A percentile compares a stretch with the other conserved stretches of the same genome.
Conservation (phyloP, 2,329 filamentous ascomycete genomes). For the Emericellopsis cladophorae region DNA sequence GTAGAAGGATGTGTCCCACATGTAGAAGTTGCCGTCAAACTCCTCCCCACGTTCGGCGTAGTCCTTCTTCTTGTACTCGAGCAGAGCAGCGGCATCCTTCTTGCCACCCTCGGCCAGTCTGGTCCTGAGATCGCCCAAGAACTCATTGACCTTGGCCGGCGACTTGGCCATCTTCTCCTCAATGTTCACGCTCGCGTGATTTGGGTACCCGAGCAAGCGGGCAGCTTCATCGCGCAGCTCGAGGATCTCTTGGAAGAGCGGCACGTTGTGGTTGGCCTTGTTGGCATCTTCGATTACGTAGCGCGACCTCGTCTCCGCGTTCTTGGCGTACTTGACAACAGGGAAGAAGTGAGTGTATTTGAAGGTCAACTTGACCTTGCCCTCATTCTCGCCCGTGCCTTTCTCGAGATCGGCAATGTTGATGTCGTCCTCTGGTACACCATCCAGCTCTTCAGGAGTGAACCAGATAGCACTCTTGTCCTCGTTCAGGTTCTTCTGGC, state of each 20-base stretch:
- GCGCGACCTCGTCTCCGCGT: slow-evolving; percentile 54
- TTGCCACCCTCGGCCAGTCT: slow-evolving; percentile 56
- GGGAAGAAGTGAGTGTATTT: slow-evolving; percentile 78
- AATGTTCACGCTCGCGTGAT: slow-evolving; percentile 64
- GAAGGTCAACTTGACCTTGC: slow-evolving; percentile 64
- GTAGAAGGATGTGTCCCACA: slow-evolving; percentile 76
- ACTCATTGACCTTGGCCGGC: slow-evolving; percentile 57
- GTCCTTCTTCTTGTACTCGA: slow-evolving; percentile 62
- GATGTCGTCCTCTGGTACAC: slow-evolving; percentile 60
- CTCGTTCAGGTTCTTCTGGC: slow-evolving; percentile 72
- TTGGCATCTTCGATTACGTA: slow-evolving; percentile 69
- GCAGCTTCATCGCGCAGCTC: slow-evolving; percentile 67
- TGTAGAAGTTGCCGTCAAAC: slow-evolving; percentile 60
- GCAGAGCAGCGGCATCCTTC: slow-evolving; percentile 58
- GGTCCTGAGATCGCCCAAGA: slow-evolving; percentile 56
- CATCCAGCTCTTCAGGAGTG: slow-evolving; percentile 58
- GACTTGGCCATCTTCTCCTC: slow-evolving; percentile 82
- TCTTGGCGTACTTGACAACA: slow-evolving; percentile 62
- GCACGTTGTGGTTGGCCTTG: slow-evolving; percentile 63
- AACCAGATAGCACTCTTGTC: slow-evolving; percentile 76
- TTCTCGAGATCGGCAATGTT: slow-evolving; percentile 53
- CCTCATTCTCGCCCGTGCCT: slow-evolving; percentile 58
- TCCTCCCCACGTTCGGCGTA: slow-evolving; percentile 43
- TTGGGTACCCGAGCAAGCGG: slow-evolving; percentile 61
- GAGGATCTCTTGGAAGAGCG: slow-evolving; percentile 63